Base-by-base conservation (phyloP, 176 grass and related monocot species). In the Saccharum officinarum region DNA sequence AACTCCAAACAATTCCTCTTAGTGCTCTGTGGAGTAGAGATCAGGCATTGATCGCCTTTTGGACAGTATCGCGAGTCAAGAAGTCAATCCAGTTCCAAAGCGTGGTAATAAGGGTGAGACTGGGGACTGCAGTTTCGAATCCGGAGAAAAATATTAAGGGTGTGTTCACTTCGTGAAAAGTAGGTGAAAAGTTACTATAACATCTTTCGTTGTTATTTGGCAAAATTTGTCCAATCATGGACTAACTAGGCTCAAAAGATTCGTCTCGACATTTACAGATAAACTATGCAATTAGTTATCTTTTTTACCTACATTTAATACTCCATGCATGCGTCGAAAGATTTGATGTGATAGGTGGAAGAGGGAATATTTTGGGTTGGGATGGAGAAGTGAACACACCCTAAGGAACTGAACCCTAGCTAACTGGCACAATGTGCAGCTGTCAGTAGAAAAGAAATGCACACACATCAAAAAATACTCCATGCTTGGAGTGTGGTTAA, bases 361-460 rank as follows among this genome's bases (percentile, higher is more conserved):
- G n/a, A n/a, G n/a, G n/a, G n/a, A n/a, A n/a, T n/a, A n/a, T n/a
- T n/a, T n/a, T n/a, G n/a, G n/a, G n/a, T n/a, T n/a, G n/a, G n/a
- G n/a, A n/a, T n/a, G n/a, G n/a, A n/a, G n/a, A n/a, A n/a, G n/a
- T n/a, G n/a, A n/a, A n/a, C n/a, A n/a, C n/a, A n/a, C n/a, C n/a
- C n/a, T n/a, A n/a, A 10, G n/a, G 59, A 12, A 85, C 37, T 41
- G 71, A 82, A 36, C 73, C 55, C 57, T 74, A 82, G 40, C 45
- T 69, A 74, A 87, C 80, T 69, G 83, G 36, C 84, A 86, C 60
- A 55, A 60, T 30, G 47, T 75, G 80, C 82, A 80, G 71, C 37
- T 91, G 92, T 94, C 86, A 88, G 86, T 77, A 63, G 82, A 93
- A 93, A 93, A 91, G 55, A 91, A 91, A 85, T 52, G 77, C 88